Conservation (phyloP, 1,284 basidiomycete species). For the Gymnopus androsaceus region DNA sequence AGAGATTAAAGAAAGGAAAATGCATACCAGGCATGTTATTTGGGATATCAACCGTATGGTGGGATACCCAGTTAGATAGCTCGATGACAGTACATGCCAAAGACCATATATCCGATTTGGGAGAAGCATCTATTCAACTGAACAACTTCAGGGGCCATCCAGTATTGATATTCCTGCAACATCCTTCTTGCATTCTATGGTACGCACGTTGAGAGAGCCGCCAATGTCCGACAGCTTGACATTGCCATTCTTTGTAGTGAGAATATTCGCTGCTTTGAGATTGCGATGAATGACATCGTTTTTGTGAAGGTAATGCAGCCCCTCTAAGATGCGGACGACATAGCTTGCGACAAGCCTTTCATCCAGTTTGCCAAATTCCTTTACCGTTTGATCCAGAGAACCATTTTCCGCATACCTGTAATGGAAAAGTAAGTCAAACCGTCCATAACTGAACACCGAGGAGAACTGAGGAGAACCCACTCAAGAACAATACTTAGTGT, state of each 20-base stretch:
- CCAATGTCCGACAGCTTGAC: slow-evolving; percentile 99
- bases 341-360: slow-evolving; percentile 88
- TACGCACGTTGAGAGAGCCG: slow-evolving; percentile 96
- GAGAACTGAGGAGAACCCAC: slow-evolving; percentile 66
- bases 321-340: slow-evolving; percentile 92
- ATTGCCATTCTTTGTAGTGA: slow-evolving; percentile 96
- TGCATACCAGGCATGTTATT: slow-evolving; percentile 82
- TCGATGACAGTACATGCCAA: slow-evolving; percentile 93
- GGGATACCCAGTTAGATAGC: slow-evolving; percentile 87
- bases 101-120: slow-evolving; percentile 89
- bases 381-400: slow-evolving; percentile 87
- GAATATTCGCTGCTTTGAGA: slow-evolving; percentile 97
- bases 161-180: slow-evolving; percentile 95
- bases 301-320: slow-evolving; percentile 84
- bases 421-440: slow-evolving; percentile 19
- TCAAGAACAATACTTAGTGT: slow-evolving; percentile 91
- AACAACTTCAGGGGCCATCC: slow-evolving; percentile 98
- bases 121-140: slow-evolving; percentile 76
- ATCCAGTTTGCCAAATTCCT: slow-evolving; percentile 89
- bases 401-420: slow-evolving; percentile 90
- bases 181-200: slow-evolving; percentile 87
- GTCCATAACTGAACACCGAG: slow-evolving; percentile 14
- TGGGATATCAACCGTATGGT: slow-evolving; percentile 83
- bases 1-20: slow-evolving; percentile 14
- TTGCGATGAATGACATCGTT: slow-evolving; percentile 88